Percentiles rank a stretch among this genome's conserved stretches.
phyloP scores from a whole-genome alignment of 2,329 filamentous ascomycete species.

The Aureobasidium sp. region DNA sequence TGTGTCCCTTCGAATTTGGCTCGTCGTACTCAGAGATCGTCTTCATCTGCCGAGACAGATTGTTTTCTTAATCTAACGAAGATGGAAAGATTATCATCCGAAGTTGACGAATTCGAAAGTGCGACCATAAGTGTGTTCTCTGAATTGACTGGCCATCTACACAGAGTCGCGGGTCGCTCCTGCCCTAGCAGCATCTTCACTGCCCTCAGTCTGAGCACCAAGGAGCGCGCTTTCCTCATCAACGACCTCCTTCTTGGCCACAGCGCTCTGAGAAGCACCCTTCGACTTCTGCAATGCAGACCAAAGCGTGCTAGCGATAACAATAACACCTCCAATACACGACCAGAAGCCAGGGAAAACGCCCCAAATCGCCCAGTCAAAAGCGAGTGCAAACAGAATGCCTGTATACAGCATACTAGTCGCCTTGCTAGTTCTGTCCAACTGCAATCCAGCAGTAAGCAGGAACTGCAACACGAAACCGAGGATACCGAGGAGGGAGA shows the following conservation, averaged over 20 bases:
- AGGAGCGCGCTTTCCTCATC: slow-evolving; percentile 11
- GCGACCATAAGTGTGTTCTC: background rate
- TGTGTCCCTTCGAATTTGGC: no score
- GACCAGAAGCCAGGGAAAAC: slow-evolving; percentile 5
- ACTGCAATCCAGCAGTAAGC: slow-evolving; percentile 4
- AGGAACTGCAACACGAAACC: slow-evolving; percentile 10
- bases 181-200: background rate
- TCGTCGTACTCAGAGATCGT: background rate
- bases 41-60: background rate
- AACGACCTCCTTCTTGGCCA: background rate
- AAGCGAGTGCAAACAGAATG: slow-evolving; percentile 6
- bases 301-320: slow-evolving; percentile 11
- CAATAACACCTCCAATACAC: slow-evolving; percentile 2
- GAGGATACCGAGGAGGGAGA: background rate
- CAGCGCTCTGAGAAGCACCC: background rate
- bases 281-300: slow-evolving; percentile 3
- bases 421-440: slow-evolving; percentile 5
- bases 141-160: background rate
- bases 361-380: slow-evolving; percentile 7
- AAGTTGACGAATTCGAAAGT: no score
- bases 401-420: slow-evolving; percentile 11
- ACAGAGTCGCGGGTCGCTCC: background rate
- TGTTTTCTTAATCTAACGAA: no score
- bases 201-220: background rate
- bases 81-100: no score